Base-by-base conservation (phyloP, 352 stramenopile species). In the Globisporangium paddicum region DNA sequence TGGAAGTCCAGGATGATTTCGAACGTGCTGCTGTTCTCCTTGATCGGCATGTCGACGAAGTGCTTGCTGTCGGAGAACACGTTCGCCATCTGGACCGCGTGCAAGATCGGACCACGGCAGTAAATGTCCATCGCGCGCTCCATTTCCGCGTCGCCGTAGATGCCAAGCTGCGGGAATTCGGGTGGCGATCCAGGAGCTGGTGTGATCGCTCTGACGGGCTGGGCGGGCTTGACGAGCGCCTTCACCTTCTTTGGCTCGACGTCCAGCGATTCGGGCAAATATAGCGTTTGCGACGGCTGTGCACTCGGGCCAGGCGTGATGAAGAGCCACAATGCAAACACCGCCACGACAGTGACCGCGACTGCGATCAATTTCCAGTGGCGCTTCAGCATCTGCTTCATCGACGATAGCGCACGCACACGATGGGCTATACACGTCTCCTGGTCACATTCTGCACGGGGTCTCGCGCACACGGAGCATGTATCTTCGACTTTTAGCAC, bases 21-120 rank as follows among this genome's bases (percentile, higher is more conserved):
- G 53, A 86, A 87, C 5, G 74, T 69, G 44, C 72, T 88, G 49
- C 70, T 90, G 65, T 90, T 91, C 9, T 64, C 35, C 64, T 89
- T 92, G 68, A 97, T 86, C 5, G 91, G 90, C 90, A 97, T 96
- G 64, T 97, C 90, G 4, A 98, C 91, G 61, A 98, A 98, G 58
- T 94, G 82, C 60, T 98, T 98, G 70, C 78, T 90, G 75, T 98
- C 91, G 5, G 74, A 63, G 53, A 94, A 98, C 21, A 98, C 67
- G 16, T 72, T 67, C 14, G 75, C 58, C 70, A 86, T 89, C 63
- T 93, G 80, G 62, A 90, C 72, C 13, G 78, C 69, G 62, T 90
- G 80, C 10, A 93, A 66, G 35, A 93, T 54, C 10, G 77, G 74
- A 2, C 80, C 82, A 11, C 68, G 77, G 55, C 80, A 89, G 70